Base-by-base conservation (phyloP, 2,329 filamentous ascomycete species). In the Lojkania enalia region DNA sequence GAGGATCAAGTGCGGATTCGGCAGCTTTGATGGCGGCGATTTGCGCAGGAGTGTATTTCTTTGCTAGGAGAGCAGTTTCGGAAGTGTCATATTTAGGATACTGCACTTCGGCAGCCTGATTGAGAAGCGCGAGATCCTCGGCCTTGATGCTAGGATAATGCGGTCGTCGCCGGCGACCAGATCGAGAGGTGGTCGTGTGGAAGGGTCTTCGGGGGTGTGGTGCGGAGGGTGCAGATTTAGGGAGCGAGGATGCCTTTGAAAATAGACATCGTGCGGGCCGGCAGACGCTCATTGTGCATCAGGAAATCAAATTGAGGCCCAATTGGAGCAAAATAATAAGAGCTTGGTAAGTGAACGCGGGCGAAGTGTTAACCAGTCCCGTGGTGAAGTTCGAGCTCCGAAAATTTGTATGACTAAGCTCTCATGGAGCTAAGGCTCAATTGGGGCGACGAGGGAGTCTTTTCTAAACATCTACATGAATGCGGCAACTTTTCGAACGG, bases 41-140 rank as follows among this genome's bases (percentile, higher is more conserved):
- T 74, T 97, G 92, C 66, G 86, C 83, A 13, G 85, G 79, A 0
- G 89, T 88, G 76, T 96, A 97, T 58, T 80, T 81, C 62, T 82
- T 73, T 46, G 72, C 71, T 46, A 96, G 77, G 11, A 70, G 60
- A 12, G 42, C 39, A 3, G 55, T 55, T 46, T 69, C 66, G 11
- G 46, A 78, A 30, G 78, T 71, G 12, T 82, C 83, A 73, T 90
- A 94, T 12, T 80, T 75, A 51, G 83, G 78, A 61, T 84, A 84
- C 4, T 57, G 42, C 20, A 45, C 42, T 35, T 56, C 58, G 23
- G 66, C 67, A 1, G 57, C 57, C 46, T 64, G 46, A 38, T 63
- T 63, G 30, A 69, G 56, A n/a, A 65, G 57, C 39, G 64, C 52
- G 35, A 68, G 58, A 46, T 75, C 71, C 16, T 63, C 57, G 40